Evolutionary conservation across 805 yeast species (phyloP), one percentile per base, ranked within the genome.

Genomic region (Sugiyamaella valdiviana): DNA sequence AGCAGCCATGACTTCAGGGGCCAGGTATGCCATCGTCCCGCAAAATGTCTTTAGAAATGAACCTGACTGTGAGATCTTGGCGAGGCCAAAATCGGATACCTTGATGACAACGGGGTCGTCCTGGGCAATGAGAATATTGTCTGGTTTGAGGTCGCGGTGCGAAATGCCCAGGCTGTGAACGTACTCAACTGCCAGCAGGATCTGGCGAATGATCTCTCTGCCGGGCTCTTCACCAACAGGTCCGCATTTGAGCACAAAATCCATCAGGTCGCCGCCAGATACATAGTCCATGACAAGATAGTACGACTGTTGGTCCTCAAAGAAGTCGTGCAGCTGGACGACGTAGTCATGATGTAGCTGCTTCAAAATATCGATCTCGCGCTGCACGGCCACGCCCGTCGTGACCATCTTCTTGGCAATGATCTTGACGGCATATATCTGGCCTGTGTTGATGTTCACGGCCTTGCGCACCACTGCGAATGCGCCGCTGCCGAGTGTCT

Each of bases 221-320:
- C 90, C 85, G 2, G 95, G 93, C 42, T 80, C 89, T 65, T 93
- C 99, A 12, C 91, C 91, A 16, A 93, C 85, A 1, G 67, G 56
- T 2, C 97, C 97, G 65, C 86, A 84, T 2, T 89, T 86, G 0
- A 95, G 91, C 1, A 91, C 95, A 67, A 87, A 90, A 69, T 93
- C 99, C 99, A 93, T 93, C 45, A 93, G 71, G 65, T 93, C 99
- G 21, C 99, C 99, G 14, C 97, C 97, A 1, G 95, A 83, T 22
- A 93, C 95, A 59, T 82, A 85, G 62, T 93, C 99, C 97, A 93
- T 91, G 6, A 93, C 91, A 54, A 93, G 71, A 63, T 87, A 91
- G 64, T 86, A 86, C 59, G 77, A 79, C 50, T 83, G 85, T 4
- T 73, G 69, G 62, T 91, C 97, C 62, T 90, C 96, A 62, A 81